Evolutionary conservation across 495 filamentous ascomycete species (phyloP).

Genomic region (Podospora pseudocomata): DNA sequence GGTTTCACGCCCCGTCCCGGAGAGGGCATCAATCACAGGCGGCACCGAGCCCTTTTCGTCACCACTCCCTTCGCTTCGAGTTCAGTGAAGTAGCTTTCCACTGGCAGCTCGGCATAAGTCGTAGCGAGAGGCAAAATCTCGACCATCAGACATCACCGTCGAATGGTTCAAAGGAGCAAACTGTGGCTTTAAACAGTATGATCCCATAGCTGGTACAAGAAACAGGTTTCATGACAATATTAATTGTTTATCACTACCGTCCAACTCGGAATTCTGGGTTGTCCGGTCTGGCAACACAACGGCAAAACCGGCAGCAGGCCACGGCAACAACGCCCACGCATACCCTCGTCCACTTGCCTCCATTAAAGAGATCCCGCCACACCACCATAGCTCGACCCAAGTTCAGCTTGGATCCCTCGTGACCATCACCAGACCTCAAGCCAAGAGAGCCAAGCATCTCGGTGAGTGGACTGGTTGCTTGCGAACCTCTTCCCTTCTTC

Average conservation of each 20-base stretch:
- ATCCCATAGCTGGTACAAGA: neutral
- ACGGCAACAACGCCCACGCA: neutral
- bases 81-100: neutral
- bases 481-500: neutral
- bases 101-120: neutral
- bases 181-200: neutral
- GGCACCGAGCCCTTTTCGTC: neutral
- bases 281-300: neutral
- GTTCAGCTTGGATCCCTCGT: neutral
- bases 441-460: neutral
- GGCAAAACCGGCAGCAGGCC: neutral
- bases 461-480: neutral
- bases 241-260: neutral
- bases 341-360: neutral
- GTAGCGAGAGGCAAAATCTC: neutral
- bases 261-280: neutral
- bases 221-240: neutral
- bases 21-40: neutral
- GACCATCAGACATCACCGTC: neutral
- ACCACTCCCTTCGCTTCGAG: neutral
- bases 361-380: neutral
- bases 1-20: neutral
- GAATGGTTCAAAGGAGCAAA: neutral
- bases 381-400: neutral
- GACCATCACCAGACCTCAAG: neutral